Evolutionary conservation across 176 grass and related monocot species (phyloP).

Genomic region (Oryza meridionalis): DNA sequence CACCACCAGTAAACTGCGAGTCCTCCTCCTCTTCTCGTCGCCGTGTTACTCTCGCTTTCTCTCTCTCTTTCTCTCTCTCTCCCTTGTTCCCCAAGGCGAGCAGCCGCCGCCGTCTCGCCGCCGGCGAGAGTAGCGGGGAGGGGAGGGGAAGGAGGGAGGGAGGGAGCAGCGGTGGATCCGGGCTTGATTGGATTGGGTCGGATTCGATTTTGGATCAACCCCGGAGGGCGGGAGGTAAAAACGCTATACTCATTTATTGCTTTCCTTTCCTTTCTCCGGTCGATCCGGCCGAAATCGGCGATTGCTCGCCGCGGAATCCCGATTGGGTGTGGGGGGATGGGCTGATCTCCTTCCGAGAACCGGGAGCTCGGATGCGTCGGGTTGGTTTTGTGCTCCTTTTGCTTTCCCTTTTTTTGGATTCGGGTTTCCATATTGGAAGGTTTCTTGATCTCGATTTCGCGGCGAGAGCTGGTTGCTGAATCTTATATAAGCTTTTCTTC

Average conservation of each 20-base stretch:
- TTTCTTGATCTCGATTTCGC: slow-evolving; percentile 60
- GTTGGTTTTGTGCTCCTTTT: neutral
- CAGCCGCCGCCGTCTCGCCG: neutral
- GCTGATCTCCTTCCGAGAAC: slow-evolving; percentile 34
- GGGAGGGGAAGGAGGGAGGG: neutral
- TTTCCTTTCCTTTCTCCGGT: slow-evolving; percentile 47
- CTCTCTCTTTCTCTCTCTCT: neutral
- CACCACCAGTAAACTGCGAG: slow-evolving; percentile 59
- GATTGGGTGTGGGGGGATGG: slow-evolving; percentile 1
- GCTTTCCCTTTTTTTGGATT: slow-evolving; percentile 31
- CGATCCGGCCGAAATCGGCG: slow-evolving; percentile 38
- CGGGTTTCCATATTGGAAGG: slow-evolving; percentile 22
- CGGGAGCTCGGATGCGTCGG: slow-evolving; percentile 8
- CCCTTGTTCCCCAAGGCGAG: slow-evolving; percentile 25
- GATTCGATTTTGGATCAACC: slow-evolving; percentile 19
- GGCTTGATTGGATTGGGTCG: slow-evolving; percentile 25
- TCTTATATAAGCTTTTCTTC: slow-evolving; percentile 19
- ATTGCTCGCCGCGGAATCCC: slow-evolving; percentile 9
- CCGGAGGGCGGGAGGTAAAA: slow-evolving; percentile 34
- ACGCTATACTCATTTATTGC: slow-evolving; percentile 40
- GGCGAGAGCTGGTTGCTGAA: slow-evolving; percentile 17
- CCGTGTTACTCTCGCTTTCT: neutral
- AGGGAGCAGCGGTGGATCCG: neutral
- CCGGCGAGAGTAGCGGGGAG: neutral
- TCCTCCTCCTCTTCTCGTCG: slow-evolving; percentile 37